phyloP scores from a whole-genome alignment of 2,329 filamentous ascomycete genomes.

The Colletotrichum siamense region DNA sequence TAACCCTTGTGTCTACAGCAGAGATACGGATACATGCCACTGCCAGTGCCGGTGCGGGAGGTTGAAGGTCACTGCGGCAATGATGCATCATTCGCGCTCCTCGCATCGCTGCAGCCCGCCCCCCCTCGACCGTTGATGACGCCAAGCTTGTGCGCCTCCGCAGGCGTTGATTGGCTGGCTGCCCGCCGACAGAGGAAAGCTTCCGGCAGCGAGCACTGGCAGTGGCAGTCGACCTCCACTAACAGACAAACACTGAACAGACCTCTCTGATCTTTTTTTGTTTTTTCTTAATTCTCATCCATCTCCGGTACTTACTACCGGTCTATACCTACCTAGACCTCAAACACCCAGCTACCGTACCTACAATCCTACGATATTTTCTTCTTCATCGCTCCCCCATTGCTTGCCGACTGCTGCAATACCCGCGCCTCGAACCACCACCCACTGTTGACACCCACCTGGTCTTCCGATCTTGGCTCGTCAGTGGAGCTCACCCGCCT shows the following conservation, averaged over 20 bases:
- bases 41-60: conserved; percentile 8
- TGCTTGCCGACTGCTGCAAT: not conserved
- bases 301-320: not conserved
- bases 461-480: conserved; percentile 16
- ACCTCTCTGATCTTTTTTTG: not conserved
- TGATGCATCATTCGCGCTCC: conserved; percentile 7
- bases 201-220: not conserved
- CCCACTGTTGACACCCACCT: not conserved
- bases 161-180: not conserved
- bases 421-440: conserved; percentile 1
- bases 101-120: not conserved
- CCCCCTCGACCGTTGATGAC: conserved; percentile 15
- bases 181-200: conserved; percentile 4
- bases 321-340: not conserved
- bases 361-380: not conserved
- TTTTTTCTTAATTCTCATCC: not conserved
- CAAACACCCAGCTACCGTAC: not conserved
- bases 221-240: not conserved
- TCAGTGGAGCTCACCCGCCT: conserved; percentile 18
- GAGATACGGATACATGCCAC: not conserved
- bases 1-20: not conserved
- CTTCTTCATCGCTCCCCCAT: not conserved
- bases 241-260: not conserved
- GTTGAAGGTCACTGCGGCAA: conserved; percentile 11
- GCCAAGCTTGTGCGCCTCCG: conserved; percentile 8